Conservation (phyloP, 2,329 filamentous ascomycete genomes). For the Penicillium brevicompactum region DNA sequence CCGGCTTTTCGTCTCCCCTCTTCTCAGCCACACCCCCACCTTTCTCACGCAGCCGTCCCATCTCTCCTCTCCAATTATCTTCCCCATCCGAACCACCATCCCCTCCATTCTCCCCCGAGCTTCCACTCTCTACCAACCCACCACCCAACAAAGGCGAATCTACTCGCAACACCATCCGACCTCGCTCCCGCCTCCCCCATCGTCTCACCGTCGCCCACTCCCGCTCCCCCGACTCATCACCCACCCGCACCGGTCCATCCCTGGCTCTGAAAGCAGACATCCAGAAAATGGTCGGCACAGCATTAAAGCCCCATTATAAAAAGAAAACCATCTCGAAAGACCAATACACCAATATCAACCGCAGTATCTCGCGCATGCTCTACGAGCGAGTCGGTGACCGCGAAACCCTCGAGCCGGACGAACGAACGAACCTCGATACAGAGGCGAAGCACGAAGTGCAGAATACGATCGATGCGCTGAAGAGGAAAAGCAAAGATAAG, state of each 20-base stretch:
- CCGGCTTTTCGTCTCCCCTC: conserved; percentile 43
- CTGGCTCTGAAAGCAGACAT: conserved; percentile 85
- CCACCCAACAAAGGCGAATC: conserved; percentile 20
- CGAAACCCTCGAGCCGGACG: conserved; percentile 64
- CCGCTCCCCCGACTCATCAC: conserved; percentile 66
- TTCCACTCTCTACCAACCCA: conserved; percentile 65
- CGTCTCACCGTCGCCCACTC: conserved; percentile 22
- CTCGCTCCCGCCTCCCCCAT: conserved; percentile 29
- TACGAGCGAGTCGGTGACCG: conserved; percentile 68
- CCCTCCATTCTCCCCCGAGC: conserved; percentile 66
- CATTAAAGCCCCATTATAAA: conserved; percentile 80
- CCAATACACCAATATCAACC: conserved; percentile 90
- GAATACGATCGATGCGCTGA: conserved; percentile 61
- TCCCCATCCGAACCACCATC: conserved; percentile 35
- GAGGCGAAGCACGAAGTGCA: conserved; percentile 78
- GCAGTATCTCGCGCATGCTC: conserved; percentile 81
- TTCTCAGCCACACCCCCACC: conserved; percentile 44
- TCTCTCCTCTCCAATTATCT: conserved; percentile 39
- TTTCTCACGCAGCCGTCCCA: conserved; percentile 33
- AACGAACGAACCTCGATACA: conserved; percentile 71
- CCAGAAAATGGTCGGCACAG: conserved; percentile 81
- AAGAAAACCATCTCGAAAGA: conserved; percentile 79
- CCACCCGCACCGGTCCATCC: conserved; percentile 66
- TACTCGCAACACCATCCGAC: conserved; percentile 14
- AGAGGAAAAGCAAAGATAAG: conserved; percentile 20